Evolutionary conservation across 129 eudicot species (phyloP).

Genomic region (Artemisia annua): DNA sequence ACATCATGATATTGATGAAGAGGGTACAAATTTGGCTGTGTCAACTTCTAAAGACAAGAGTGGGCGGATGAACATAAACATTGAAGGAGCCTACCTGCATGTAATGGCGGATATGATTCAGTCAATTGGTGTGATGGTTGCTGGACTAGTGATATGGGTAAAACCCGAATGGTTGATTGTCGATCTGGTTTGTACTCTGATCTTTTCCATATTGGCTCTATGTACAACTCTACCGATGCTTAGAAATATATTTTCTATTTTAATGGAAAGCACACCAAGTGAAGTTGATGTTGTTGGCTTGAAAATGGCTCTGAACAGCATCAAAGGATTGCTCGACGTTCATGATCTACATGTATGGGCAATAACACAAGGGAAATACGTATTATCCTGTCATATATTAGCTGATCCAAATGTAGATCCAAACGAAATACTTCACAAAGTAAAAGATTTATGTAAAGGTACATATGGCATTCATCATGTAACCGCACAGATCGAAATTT

Average conservation of each 20-base stretch:
- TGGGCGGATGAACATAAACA: slow-evolving; percentile 47
- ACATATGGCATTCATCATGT: slow-evolving; percentile 60
- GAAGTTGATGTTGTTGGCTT: slow-evolving; percentile 51
- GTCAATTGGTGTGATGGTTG: slow-evolving; percentile 69
- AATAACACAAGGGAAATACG: slow-evolving; percentile 57
- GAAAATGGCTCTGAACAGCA: slow-evolving; percentile 38
- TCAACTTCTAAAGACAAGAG: slow-evolving; percentile 28
- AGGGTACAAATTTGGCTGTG: slow-evolving; percentile 39
- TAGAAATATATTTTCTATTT: slow-evolving; percentile 40
- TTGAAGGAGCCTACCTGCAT: slow-evolving; percentile 81
- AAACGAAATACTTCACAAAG: slow-evolving; percentile 21
- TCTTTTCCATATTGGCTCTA: slow-evolving; percentile 51
- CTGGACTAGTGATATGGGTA: slow-evolving; percentile 68
- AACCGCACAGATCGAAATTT: slow-evolving; percentile 59
- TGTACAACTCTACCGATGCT: slow-evolving; percentile 63
- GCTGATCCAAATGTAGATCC: slow-evolving; percentile 36
- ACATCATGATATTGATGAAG: slow-evolving; percentile 19
- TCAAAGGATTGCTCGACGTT: slow-evolving; percentile 55
- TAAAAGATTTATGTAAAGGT: slow-evolving; percentile 49
- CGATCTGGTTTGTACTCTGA: slow-evolving; percentile 63
- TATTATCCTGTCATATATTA: slow-evolving; percentile 54
- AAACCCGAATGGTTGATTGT: slow-evolving; percentile 67
- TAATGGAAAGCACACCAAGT: slow-evolving; percentile 71
- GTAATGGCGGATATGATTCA: slow-evolving; percentile 66
- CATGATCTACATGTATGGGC: slow-evolving; percentile 87